A percentile compares a stretch with the other conserved stretches of the same genome.
These are phyloP conservation scores for Trichoderma gamsii DNA, from an alignment of 495 filamentous ascomycete species.

Conservation along the genomic window DNA sequence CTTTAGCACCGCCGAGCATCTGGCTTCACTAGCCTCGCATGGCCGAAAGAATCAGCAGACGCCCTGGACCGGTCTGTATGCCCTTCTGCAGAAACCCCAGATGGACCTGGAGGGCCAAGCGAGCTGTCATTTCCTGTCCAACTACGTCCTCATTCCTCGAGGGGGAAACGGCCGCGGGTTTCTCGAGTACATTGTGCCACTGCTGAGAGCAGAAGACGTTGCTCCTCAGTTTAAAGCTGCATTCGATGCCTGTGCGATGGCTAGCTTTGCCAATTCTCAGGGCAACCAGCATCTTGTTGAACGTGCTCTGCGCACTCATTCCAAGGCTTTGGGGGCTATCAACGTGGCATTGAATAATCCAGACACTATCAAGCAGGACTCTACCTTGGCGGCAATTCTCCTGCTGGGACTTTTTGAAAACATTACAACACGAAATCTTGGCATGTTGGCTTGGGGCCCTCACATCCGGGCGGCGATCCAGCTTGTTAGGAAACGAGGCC, in stretches of 20 bases:
- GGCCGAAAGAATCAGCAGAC: slow-evolving; percentile 16
- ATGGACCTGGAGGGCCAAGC: slow-evolving; percentile 43
- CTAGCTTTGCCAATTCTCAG: slow-evolving; percentile 41
- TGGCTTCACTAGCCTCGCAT: slow-evolving; percentile 16
- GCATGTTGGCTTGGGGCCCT: slow-evolving; percentile 45
- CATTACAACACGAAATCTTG: slow-evolving; percentile 40
- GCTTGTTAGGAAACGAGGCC: slow-evolving; percentile 47
- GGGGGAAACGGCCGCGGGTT: slow-evolving; percentile 41
- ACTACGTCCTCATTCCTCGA: slow-evolving; percentile 48
- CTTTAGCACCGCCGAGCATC: not conserved
- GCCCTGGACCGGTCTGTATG: slow-evolving; percentile 21
- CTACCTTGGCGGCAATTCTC: slow-evolving; percentile 56
- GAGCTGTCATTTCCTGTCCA: slow-evolving; percentile 48
- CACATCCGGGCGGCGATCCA: slow-evolving; percentile 51
- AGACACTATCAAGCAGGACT: slow-evolving; percentile 35
- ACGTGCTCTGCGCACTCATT: slow-evolving; percentile 11
- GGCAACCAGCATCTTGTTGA: slow-evolving; percentile 24
- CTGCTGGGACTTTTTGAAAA: slow-evolving; percentile 60
- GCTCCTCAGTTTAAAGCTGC: slow-evolving; percentile 49
- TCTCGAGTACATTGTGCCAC: slow-evolving; percentile 51
- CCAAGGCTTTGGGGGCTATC: slow-evolving; percentile 13
- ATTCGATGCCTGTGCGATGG: slow-evolving; percentile 57
- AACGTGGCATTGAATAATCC: slow-evolving; percentile 15
- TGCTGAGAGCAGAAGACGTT: slow-evolving; percentile 41
- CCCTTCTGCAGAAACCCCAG: slow-evolving; percentile 21